phyloP scores from a whole-genome alignment of 1,139 yeast species.

The Scheffersomyces illinoinensis region DNA sequence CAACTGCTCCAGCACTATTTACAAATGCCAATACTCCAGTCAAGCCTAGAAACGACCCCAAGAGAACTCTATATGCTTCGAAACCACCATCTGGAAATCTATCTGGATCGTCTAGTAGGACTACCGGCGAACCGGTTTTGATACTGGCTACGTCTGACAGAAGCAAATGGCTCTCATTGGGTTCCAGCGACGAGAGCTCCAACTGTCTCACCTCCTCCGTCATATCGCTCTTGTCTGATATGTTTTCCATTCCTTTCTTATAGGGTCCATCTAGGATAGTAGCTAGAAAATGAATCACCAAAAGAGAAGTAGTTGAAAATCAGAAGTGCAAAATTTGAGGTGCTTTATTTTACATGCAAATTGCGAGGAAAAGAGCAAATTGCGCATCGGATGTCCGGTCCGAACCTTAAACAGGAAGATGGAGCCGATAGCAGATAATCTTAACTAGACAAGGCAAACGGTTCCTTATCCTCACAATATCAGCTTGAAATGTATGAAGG shows the following conservation, averaged over 20 bases:
- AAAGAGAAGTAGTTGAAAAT: too few relatives aligned
- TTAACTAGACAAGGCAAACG: neutral
- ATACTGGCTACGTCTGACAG: neutral
- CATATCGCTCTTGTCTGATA: neutral
- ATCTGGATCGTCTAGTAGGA: constrained; percentile 16
- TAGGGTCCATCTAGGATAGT: neutral
- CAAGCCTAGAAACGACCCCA: constrained; percentile 28
- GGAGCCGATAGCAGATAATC: neutral
- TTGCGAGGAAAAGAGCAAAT: neutral
- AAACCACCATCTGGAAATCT: constrained; percentile 28
- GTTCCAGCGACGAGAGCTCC: neutral
- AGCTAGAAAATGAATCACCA: neutral
- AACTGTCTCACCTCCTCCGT: neutral
- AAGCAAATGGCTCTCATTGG: neutral
- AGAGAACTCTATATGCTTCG: constrained; percentile 19
- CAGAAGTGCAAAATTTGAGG: neutral
- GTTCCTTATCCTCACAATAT: neutral
- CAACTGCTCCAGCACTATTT: constrained; percentile 30
- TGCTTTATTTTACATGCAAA: neutral
- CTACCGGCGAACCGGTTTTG: neutral
- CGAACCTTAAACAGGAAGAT: neutral
- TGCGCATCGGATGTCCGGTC: neutral
- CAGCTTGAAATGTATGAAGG: too few relatives aligned
- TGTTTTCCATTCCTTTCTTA: neutral
- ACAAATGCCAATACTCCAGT: constrained; percentile 27